phyloP scores from a whole-genome alignment of 1,139 yeast genomes.

The Candida neerlandica region DNA sequence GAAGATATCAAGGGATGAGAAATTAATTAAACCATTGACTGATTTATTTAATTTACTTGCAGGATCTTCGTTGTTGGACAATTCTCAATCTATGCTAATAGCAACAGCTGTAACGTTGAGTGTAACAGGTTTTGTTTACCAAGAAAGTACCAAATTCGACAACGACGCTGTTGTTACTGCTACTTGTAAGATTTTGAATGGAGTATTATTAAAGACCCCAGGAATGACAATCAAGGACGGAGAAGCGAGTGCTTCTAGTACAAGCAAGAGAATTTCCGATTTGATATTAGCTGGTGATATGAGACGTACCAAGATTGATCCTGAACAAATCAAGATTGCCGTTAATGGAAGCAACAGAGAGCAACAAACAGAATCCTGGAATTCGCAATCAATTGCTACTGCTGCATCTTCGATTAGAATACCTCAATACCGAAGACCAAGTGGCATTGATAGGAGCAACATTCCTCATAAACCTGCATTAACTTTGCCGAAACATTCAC shows the following conservation, averaged over 20 bases:
- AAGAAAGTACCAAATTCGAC: constrained; percentile 18
- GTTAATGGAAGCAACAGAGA: not conserved
- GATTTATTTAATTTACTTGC: constrained; percentile 42
- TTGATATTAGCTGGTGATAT: constrained; percentile 6
- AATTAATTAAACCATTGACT: constrained; percentile 28
- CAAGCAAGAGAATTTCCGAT: constrained; percentile 8
- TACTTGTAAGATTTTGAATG: constrained; percentile 27
- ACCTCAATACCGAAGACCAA: constrained; percentile 46
- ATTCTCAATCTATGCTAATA: constrained; percentile 38
- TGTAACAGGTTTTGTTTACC: constrained; percentile 38
- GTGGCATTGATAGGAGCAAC: constrained; percentile 3
- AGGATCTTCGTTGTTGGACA: constrained; percentile 37
- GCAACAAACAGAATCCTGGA: not conserved
- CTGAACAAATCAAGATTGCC: constrained; percentile 2
- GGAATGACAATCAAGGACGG: constrained; percentile 7
- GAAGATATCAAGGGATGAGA: constrained; percentile 21
- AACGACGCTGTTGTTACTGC: constrained; percentile 24
- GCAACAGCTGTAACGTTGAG: constrained; percentile 46
- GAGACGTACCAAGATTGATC: constrained; percentile 5
- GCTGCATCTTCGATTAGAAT: constrained; percentile 27
- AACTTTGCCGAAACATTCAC: constrained; percentile 30
- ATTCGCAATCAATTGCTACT: not conserved
- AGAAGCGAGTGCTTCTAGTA: not conserved
- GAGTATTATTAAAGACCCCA: constrained; percentile 16
- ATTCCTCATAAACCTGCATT: constrained; percentile 21